phyloP scores from a whole-genome alignment of 768 basidiomycete genomes.

The Trametes gibbosa region DNA sequence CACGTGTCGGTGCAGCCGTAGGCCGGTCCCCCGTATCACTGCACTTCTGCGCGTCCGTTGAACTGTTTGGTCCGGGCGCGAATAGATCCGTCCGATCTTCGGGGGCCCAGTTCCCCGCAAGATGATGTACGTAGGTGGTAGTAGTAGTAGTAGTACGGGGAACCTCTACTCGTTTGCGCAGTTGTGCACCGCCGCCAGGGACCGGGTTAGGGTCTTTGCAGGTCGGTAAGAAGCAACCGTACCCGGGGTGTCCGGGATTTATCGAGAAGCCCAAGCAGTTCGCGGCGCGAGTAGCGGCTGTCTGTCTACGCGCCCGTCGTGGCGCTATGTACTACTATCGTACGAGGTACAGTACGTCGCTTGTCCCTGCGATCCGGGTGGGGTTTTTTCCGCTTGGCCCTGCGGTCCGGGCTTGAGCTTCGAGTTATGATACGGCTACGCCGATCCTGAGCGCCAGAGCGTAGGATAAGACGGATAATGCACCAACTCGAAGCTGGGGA shows the following conservation, averaged over 20 bases:
- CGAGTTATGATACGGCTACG: background rate
- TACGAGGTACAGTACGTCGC: background rate
- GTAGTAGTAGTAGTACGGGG: too few relatives aligned
- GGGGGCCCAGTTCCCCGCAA: background rate
- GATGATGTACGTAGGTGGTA: too few relatives aligned
- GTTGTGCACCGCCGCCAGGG: background rate
- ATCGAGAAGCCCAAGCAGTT: background rate
- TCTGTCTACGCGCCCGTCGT: background rate
- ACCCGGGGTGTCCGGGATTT: background rate
- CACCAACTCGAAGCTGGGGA: too few relatives aligned
- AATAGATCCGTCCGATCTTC: background rate
- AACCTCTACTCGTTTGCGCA: background rate
- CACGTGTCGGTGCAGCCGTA: background rate
- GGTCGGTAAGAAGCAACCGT: background rate
- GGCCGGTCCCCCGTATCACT: background rate
- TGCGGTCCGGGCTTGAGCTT: background rate
- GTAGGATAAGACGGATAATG: too few relatives aligned
- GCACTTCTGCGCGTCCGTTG: background rate
- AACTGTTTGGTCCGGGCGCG: background rate
- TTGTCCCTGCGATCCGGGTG: background rate
- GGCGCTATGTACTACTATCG: background rate
- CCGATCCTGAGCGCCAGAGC: too few relatives aligned
- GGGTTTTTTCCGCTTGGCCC: background rate
- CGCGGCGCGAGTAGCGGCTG: background rate
- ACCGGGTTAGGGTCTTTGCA: background rate